Base-by-base conservation (phyloP, 192 early-diverging fungal species). In the Coemansia sp. region DNA sequence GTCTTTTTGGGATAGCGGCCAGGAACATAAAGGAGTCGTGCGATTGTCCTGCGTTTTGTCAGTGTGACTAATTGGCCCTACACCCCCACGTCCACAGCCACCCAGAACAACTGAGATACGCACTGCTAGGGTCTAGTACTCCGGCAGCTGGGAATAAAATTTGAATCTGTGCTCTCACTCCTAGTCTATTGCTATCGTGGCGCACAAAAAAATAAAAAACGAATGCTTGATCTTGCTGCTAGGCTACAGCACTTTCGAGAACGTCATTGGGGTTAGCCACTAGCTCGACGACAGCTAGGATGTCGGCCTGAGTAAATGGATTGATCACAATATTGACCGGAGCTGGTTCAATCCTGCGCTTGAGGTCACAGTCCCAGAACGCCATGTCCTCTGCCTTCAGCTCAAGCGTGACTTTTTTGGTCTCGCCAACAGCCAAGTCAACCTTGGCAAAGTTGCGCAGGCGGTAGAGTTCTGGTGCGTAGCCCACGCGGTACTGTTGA, bases 361-460 rank as follows among this genome's bases (percentile, higher is more conserved):
- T 67, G 34, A 73, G 34, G 26, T 67, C 28, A 5, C 60, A 9
- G 33, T 69, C 71, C 76, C 76, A 79, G 59, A 79, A 79, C 0
- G 71, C 67, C 66, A 73, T 18, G 14, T 79, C 70, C 33, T 77
- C 69, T 3, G 79, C 72, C 21, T 40, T 66, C 26, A 87, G 76
- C 14, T 28, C 69, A 16, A 87, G 63, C 20, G 46, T 28, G 28
- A 86, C 80, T 2, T 70, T 63, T 62, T 77, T 71, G 26, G 72
- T 71, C 69, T 86, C 59, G 31, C 82, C 83, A 3, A 79, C 68
- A 0, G 51, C 63, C 10, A 88, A 36, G 11, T 37, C 24, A 3
- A 86, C 62, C 71, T 86, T 89, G n/a, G 74, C 51, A 28, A 88
- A 87, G 0, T 45, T 73, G 55, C 85, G 84, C 26, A 89, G 69